phyloP scores from a whole-genome alignment of 805 yeast species.

The Wickerhamiella cacticola region DNA sequence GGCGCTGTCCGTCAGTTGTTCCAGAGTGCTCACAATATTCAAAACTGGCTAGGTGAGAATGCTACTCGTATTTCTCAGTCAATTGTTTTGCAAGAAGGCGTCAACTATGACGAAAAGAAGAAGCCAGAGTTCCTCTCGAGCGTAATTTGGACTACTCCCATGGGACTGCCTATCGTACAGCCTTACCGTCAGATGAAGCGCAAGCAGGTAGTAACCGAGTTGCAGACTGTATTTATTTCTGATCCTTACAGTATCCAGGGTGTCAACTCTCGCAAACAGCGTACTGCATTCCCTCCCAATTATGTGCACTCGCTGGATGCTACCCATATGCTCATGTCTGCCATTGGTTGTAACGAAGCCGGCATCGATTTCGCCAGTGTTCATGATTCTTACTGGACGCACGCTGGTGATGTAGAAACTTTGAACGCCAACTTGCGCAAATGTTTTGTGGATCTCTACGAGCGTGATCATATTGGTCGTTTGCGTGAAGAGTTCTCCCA shows the following conservation, averaged over 20 bases:
- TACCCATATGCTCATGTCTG: constrained; percentile 88
- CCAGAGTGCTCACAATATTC: constrained; percentile 85
- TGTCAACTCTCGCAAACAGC: constrained; percentile 81
- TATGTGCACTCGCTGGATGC: constrained; percentile 93
- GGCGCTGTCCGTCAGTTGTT: constrained; percentile 75
- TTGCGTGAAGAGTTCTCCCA: constrained; percentile 68
- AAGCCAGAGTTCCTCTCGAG: constrained; percentile 63
- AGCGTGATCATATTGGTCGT: constrained; percentile 54
- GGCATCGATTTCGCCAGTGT: constrained; percentile 80
- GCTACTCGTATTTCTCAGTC: constrained; percentile 73
- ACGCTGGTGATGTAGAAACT: constrained; percentile 65
- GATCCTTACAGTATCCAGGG: constrained; percentile 80
- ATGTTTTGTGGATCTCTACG: constrained; percentile 67
- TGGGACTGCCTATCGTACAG: constrained; percentile 92
- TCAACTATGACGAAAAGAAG: constrained; percentile 25
- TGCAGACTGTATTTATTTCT: constrained; percentile 74
- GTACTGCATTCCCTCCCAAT: constrained; percentile 90
- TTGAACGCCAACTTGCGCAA: constrained; percentile 65
- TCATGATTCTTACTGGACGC: constrained; percentile 98
- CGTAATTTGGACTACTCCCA: constrained; percentile 95
- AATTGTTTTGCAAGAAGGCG: constrained; percentile 51
- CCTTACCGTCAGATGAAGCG: constrained; percentile 70
- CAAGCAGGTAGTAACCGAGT: constrained; percentile 60
- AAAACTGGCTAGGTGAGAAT: constrained; percentile 88
- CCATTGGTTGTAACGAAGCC: constrained; percentile 55